Evolutionary conservation across 1,139 yeast genomes (phyloP).

Genomic region (Lodderomyces elongisporus): DNA sequence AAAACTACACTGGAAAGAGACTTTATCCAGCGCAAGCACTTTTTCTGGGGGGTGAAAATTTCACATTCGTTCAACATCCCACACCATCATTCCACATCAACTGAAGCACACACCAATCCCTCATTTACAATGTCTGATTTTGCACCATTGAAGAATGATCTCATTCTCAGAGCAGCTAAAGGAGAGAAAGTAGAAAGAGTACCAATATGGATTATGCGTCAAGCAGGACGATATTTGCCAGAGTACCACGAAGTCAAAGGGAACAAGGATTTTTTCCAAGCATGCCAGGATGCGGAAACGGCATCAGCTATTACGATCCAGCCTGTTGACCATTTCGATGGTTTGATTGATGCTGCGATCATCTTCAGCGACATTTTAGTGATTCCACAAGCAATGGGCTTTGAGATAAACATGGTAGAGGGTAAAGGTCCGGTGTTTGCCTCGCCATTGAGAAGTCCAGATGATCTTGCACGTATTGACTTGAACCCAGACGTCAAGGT

Average conservation of each 20-base stretch:
- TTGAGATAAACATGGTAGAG: conserved; percentile 89
- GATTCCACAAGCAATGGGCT: conserved; percentile 98
- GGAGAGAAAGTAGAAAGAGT: conserved; percentile 90
- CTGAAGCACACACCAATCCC: too few relatives aligned
- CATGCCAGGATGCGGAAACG: conserved; percentile 88
- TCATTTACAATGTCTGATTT: conserved; percentile 47
- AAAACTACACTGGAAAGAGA: too few relatives aligned
- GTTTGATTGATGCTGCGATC: conserved; percentile 92
- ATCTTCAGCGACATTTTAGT: conserved; percentile 93
- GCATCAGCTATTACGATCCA: conserved; percentile 94
- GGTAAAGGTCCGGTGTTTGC: conserved; percentile 95
- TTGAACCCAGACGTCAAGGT: conserved; percentile 64
- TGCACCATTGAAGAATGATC: conserved; percentile 78
- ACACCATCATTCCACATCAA: too few relatives aligned
- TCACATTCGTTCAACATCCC: too few relatives aligned
- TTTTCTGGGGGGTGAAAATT: too few relatives aligned
- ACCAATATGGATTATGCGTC: conserved; percentile 97
- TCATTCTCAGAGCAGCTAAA: conserved; percentile 80
- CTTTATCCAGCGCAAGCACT: too few relatives aligned
- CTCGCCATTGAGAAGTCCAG: conserved; percentile 73
- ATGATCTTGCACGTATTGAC: conserved; percentile 57
- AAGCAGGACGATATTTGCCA: conserved; percentile 84
- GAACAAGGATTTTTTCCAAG: conserved; percentile 83
- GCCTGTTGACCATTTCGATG: conserved; percentile 86
- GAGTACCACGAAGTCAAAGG: conserved; percentile 91